These are phyloP conservation scores for Carex kokanica DNA, from an alignment of 176 grass and related monocot species.

Conservation along the genomic window DNA sequence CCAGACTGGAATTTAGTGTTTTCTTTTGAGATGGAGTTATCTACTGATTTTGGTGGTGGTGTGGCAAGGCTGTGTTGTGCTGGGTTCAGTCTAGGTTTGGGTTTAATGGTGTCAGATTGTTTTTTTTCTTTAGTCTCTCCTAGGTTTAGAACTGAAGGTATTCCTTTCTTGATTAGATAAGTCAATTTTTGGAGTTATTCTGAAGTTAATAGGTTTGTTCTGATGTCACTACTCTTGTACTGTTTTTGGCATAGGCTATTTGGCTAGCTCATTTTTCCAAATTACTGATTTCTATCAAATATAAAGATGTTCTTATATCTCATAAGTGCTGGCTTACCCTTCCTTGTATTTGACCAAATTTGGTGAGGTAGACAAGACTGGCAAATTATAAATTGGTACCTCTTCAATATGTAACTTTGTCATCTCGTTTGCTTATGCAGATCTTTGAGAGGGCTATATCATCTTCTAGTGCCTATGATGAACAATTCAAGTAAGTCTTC, in stretches of 20 bases:
- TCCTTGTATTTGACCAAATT: not conserved
- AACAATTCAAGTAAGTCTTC: conserved; percentile 66
- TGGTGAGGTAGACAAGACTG: not conserved
- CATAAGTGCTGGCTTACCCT: not conserved
- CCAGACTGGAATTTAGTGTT: not conserved
- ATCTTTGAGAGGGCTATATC: conserved; percentile 99
- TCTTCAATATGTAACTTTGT: not conserved
- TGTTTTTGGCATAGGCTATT: not conserved
- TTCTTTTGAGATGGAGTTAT: not conserved
- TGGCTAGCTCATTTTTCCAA: conserved; percentile 9
- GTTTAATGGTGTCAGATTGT: not conserved
- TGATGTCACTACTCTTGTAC: not conserved
- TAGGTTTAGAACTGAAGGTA: not conserved
- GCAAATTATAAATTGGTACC: not conserved
- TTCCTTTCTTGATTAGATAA: not conserved
- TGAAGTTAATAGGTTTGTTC: not conserved
- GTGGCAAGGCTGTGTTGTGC: not conserved
- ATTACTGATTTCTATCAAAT: not conserved
- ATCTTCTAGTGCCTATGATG: conserved; percentile 85
- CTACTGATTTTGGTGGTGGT: not conserved
- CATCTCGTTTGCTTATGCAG: conserved; percentile 32
- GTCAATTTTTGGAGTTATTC: not conserved
- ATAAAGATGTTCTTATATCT: not conserved
- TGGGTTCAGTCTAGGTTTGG: not conserved
- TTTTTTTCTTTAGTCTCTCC: not conserved